Evolutionary conservation across 2,329 filamentous ascomycete genomes (phyloP), one percentile per base, ranked within the genome.

Genomic region (Intubia oerlemansii): DNA sequence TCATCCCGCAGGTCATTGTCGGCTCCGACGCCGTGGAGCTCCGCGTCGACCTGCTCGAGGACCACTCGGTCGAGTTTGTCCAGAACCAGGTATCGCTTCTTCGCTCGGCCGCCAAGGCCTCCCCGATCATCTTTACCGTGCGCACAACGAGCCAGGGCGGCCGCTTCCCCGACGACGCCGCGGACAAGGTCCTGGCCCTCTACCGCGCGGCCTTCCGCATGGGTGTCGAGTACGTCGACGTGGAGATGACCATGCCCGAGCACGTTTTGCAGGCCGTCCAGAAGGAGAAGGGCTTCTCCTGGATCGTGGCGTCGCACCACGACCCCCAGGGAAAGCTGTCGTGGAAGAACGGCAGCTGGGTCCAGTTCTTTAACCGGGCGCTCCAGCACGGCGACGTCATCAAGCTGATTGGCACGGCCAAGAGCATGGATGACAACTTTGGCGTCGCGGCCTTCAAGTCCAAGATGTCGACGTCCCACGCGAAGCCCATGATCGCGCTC

Each of bases 271-370:
- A 73, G 25, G 56, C 64, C 10, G 60, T 92, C 4, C 60, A 66
- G 1, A 66, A 73, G 31, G 49, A 50, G 5, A 76, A 79, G 46
- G 72, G 74, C 3, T 61, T 65, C 38, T 81, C 80, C 1, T 75
- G 71, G 36, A 78, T 98, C 44, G 91, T 98, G 41, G 82, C 85
- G 7, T 98, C 88, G 1, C 85, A 98, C 47, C 88, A 98, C 47
- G 88, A 98, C 46, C 79, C 82, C 0, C 54, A 64, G 32, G 75
- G 75, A 7, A 57, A 61, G 14, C 57, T 95, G 12, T 85, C 79
- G 2, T 98, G 88, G 88, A 71, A 62, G 38, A 84, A 90, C 40
- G 81, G 79, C n/a, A 80, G 79, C 0, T 98, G 88, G 85, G 71
- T 88, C 32, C 64, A 73, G 17, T 74, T 71, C 51, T 95, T 91